A percentile compares a stretch with the other conserved stretches of the same genome.
phyloP scores from a whole-genome alignment of 2,329 filamentous ascomycete species.

The Paraconiothyrium brasiliense region DNA sequence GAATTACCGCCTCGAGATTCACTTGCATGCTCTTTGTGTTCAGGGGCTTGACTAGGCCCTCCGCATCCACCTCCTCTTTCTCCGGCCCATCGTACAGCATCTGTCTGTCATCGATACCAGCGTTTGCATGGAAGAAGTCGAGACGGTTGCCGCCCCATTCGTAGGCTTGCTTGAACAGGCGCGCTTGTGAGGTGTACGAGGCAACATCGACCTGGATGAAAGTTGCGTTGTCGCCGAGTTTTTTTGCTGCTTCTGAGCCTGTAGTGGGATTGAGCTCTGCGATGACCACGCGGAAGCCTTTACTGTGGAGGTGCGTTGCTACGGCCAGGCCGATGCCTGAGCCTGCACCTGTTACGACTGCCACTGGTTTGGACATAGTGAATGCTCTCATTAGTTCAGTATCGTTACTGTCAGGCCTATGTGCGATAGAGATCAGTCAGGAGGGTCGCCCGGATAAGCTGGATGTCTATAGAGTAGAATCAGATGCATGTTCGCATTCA shows the following conservation, averaged over 20 bases:
- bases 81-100: conserved; percentile 45
- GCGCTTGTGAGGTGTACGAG: conserved; percentile 49
- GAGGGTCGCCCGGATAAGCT: too few relatives aligned
- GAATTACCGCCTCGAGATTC: conserved; percentile 53
- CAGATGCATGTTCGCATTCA: conserved; percentile 7
- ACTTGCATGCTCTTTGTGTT: conserved; percentile 52
- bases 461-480: neutral
- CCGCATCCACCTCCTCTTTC: conserved; percentile 43
- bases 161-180: conserved; percentile 52
- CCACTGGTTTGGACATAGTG: conserved; percentile 51
- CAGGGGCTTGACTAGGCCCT: conserved; percentile 49
- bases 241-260: conserved; percentile 35
- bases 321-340: conserved; percentile 58
- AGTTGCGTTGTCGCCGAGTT: conserved; percentile 39
- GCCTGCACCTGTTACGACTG: conserved; percentile 57
- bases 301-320: conserved; percentile 52
- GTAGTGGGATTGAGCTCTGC: conserved; percentile 53
- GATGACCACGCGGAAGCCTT: conserved; percentile 55
- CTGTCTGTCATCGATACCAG: conserved; percentile 53
- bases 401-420: neutral
- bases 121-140: conserved; percentile 56
- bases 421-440: neutral
- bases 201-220: conserved; percentile 55
- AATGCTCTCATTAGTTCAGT: neutral
- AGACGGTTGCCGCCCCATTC: conserved; percentile 54